Percentiles rank a stretch among this genome's conserved stretches.
Evolutionary conservation across 352 stramenopile species (phyloP).

Genomic region (Phytophthora syringae): DNA sequence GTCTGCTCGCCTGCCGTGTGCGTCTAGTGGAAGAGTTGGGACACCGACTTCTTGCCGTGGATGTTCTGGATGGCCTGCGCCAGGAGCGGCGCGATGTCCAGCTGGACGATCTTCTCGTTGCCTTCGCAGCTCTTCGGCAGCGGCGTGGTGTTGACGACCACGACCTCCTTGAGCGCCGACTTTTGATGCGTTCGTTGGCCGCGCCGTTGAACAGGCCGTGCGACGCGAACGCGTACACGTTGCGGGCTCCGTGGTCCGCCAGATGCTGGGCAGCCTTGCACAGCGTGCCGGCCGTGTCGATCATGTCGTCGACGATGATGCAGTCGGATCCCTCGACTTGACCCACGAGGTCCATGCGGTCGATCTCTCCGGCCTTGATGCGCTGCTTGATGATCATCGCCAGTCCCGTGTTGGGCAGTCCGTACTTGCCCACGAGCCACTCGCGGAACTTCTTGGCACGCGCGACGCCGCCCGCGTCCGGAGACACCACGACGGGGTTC

Average conservation of each 20-base stretch:
- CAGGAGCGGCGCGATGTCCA: slow-evolving; percentile 98
- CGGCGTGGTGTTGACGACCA: slow-evolving; percentile 91
- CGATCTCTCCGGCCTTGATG: slow-evolving; percentile 97
- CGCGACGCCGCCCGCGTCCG: slow-evolving; percentile 99
- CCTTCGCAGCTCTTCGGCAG: slow-evolving; percentile 87
- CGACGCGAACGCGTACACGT: slow-evolving; percentile 99
- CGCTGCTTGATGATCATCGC: slow-evolving; percentile 99
- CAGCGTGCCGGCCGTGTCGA: slow-evolving; percentile 99
- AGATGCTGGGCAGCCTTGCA: slow-evolving; percentile 99
- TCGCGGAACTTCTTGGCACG: slow-evolving; percentile 99
- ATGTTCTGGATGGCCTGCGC: slow-evolving; percentile 99
- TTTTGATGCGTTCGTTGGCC: slow-evolving; percentile 91
- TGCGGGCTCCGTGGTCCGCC: slow-evolving; percentile 94
- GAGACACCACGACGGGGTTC: slow-evolving; percentile 99
- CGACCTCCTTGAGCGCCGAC: slow-evolving; percentile 91
- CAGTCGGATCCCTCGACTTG: slow-evolving; percentile 99
- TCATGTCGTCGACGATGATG: slow-evolving; percentile 99
- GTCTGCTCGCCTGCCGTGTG: slow-evolving; percentile 10
- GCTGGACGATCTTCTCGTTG: slow-evolving; percentile 98
- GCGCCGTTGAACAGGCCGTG: slow-evolving; percentile 97
- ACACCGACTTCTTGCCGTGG: slow-evolving; percentile 99
- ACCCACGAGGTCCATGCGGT: slow-evolving; percentile 99
- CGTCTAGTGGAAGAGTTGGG: slow-evolving; percentile 98
- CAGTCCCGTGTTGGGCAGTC: slow-evolving; percentile 96
- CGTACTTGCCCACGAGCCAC: slow-evolving; percentile 97